Percentiles rank a stretch among this genome's conserved stretches.
Conservation (phyloP, 2,329 filamentous ascomycete species). For the Fusarium secorum region DNA sequence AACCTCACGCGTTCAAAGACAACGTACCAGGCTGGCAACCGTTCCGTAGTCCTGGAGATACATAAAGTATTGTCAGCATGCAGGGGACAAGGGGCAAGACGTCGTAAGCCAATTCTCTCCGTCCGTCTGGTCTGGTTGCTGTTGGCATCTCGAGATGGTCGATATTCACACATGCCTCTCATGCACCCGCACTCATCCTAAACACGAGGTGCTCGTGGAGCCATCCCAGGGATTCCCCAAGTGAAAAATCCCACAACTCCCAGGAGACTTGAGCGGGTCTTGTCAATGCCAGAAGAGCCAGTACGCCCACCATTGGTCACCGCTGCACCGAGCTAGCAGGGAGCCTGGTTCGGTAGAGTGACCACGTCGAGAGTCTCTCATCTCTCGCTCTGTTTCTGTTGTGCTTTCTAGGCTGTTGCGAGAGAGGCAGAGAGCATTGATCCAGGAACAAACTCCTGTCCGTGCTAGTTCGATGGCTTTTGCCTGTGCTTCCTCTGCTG, state of each 20-base stretch:
- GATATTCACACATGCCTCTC: slow-evolving; percentile 25
- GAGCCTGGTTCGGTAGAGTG: slow-evolving; percentile 29
- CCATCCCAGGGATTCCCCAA: slow-evolving; percentile 44
- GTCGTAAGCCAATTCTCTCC: slow-evolving; percentile 30
- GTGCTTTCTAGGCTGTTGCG: not conserved
- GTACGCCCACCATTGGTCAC: slow-evolving; percentile 41
- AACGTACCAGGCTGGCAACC: slow-evolving; percentile 22
- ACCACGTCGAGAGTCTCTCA: slow-evolving; percentile 20
- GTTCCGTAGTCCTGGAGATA: slow-evolving; percentile 23
- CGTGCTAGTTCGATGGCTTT: slow-evolving; percentile 23
- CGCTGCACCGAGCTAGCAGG: slow-evolving; percentile 46
- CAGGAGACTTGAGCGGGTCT: slow-evolving; percentile 42
- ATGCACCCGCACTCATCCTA: slow-evolving; percentile 33
- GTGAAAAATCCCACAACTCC: slow-evolving; percentile 37
- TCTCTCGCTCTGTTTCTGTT: slow-evolving; percentile 8
- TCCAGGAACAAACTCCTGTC: slow-evolving; percentile 26
- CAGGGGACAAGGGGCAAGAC: slow-evolving; percentile 34
- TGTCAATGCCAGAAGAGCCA: slow-evolving; percentile 39
- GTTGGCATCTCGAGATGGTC: not conserved
- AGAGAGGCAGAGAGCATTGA: slow-evolving; percentile 19
- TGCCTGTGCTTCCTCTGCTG: slow-evolving; percentile 18
- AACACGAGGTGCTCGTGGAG: slow-evolving; percentile 43
- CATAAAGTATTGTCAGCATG: slow-evolving; percentile 29
- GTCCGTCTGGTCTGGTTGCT: slow-evolving; percentile 4
- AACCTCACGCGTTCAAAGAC: slow-evolving; percentile 1